phyloP scores from a whole-genome alignment of 2,329 filamentous ascomycete species.

The Aspergillaceae sp. region DNA sequence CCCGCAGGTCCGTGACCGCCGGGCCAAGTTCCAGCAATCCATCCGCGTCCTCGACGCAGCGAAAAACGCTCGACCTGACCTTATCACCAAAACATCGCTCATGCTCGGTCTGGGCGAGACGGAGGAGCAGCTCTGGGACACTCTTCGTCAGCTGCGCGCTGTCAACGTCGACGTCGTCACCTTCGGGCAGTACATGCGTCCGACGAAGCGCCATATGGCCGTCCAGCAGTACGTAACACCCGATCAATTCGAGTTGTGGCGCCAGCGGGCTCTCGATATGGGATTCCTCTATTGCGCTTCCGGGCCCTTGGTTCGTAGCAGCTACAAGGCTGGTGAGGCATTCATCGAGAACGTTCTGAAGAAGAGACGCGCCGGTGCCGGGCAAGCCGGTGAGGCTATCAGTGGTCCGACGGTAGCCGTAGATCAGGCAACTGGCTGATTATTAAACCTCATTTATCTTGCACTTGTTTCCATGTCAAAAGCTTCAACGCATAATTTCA shows the following conservation, averaged over 20 bases:
- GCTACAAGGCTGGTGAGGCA: slow-evolving; percentile 95
- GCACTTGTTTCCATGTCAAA: background rate
- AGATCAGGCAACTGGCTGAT: slow-evolving; percentile 21
- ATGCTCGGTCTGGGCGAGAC: slow-evolving; percentile 95
- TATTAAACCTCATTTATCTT: background rate
- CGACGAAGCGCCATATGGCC: slow-evolving; percentile 94
- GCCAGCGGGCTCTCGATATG: slow-evolving; percentile 79
- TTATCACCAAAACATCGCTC: slow-evolving; percentile 98
- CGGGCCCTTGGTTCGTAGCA: slow-evolving; percentile 84
- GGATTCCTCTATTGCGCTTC: slow-evolving; percentile 96
- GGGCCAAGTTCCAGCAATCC: slow-evolving; percentile 82
- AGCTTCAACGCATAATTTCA: background rate
- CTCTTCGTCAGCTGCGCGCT: slow-evolving; percentile 69
- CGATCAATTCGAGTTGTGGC: slow-evolving; percentile 84
- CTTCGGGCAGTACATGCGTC: slow-evolving; percentile 99
- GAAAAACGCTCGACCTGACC: slow-evolving; percentile 63
- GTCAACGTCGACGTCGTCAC: slow-evolving; percentile 87
- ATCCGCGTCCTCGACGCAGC: slow-evolving; percentile 69
- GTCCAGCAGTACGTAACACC: slow-evolving; percentile 93
- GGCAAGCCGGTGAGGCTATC: slow-evolving; percentile 17
- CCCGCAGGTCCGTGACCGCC: slow-evolving; percentile 77
- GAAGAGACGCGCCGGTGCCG: slow-evolving; percentile 50
- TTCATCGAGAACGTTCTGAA: slow-evolving; percentile 98
- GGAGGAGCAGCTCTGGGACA: slow-evolving; percentile 73
- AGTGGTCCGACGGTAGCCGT: slow-evolving; percentile 17